Percentiles rank a stretch among this genome's conserved stretches.
Evolutionary conservation across 257 asterid genomes (phyloP).

Genomic region (Solanum ossicruentum): DNA sequence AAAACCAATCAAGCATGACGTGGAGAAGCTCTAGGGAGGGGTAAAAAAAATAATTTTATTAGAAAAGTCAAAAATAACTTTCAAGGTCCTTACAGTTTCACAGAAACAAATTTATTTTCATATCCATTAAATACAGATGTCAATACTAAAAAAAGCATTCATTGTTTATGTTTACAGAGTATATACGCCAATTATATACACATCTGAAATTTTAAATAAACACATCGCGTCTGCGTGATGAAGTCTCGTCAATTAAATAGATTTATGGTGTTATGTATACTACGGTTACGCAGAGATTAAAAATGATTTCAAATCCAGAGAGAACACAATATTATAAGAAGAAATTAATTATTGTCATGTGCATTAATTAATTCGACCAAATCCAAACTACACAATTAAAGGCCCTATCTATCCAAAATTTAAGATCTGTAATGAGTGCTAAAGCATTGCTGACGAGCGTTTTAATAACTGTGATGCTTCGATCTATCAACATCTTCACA

Average conservation of each 20-base stretch:
- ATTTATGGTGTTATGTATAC: background rate
- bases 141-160: no score
- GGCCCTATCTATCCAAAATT: background rate
- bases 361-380: background rate
- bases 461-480: slow-evolving; percentile 12
- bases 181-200: no score
- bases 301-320: background rate
- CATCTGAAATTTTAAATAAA: background rate
- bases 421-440: slow-evolving; percentile 25
- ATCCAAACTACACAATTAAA: background rate
- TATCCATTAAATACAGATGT: no score
- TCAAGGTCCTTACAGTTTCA: no score
- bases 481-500: slow-evolving; percentile 20
- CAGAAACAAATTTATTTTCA: no score
- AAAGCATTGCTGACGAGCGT: slow-evolving; percentile 39
- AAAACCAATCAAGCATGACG: no score
- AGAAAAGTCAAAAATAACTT: no score
- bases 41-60: no score
- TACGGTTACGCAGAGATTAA: background rate
- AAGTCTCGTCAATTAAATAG: background rate
- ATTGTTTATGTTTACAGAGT: no score
- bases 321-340: background rate
- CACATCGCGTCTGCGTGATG: background rate
- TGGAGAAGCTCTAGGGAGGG: no score
- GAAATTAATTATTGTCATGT: background rate